Evolutionary conservation across 768 basidiomycete species (phyloP).

Genomic region (Fomitopsis pulvina): DNA sequence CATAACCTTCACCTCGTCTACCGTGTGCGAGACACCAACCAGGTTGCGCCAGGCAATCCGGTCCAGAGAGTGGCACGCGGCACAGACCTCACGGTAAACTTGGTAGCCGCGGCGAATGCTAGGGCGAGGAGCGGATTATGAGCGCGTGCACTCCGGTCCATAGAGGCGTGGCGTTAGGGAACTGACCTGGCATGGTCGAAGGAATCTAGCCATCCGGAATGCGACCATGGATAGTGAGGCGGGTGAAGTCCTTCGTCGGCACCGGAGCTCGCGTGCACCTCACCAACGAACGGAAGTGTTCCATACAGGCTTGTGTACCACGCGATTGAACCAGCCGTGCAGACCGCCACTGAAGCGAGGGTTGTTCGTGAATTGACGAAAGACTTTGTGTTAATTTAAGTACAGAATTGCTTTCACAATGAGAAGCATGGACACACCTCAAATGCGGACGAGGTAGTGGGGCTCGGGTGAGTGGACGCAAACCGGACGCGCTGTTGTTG

Average conservation of each 20-base stretch:
- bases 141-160: constrained; percentile 7
- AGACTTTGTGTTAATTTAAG: too few relatives aligned
- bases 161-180: constrained; percentile 6
- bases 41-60: constrained; percentile 99
- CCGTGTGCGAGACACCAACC: constrained; percentile 96
- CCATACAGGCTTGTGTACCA: constrained; percentile 98
- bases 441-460: constrained; percentile 47
- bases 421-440: too few relatives aligned
- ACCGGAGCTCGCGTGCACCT: constrained; percentile 88
- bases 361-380: constrained; percentile 65
- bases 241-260: constrained; percentile 96
- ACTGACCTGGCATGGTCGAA: constrained; percentile 95
- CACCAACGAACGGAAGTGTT: constrained; percentile 78
- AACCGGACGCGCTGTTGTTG: constrained; percentile 52
- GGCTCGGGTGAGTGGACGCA: constrained; percentile 48
- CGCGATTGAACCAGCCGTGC: constrained; percentile 85
- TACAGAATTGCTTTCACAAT: constrained; percentile 3
- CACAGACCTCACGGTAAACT: constrained; percentile 98
- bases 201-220: constrained; percentile 80
- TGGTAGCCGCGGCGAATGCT: constrained; percentile 95
- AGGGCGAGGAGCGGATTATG: constrained; percentile 5
- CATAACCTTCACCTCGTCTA: constrained; percentile 80
- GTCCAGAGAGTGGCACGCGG: constrained; percentile 97
- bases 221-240: constrained; percentile 81
- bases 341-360: constrained; percentile 65